Evolutionary conservation across 768 basidiomycete species (phyloP), one percentile per base, ranked within the genome.

Genomic region (Zangia roseola): DNA sequence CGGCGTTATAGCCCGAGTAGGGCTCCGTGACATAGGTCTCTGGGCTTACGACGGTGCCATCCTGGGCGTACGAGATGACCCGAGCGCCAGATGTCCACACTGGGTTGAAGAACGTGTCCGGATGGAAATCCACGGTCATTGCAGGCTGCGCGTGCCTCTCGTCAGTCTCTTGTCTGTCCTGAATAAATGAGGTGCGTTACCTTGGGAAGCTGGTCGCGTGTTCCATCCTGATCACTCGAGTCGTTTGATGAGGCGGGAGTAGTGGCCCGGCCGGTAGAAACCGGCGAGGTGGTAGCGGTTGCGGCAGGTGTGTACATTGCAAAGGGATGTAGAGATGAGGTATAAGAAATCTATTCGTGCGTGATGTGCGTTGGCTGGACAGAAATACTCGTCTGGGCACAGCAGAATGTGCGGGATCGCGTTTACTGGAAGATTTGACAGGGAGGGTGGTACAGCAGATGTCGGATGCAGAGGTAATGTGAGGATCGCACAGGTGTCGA

Each of bases 21-120:
- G 47, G 51, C 28, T 44, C 26, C 0, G 9, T 12, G 1, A 24
- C 20, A 25, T 28, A 24, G 6, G 28, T 43, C 39, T 45, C 30
- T 2, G 49, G 54, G 28, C 19, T 43, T 20, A 52, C 38, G 39
- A 54, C 38, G 30, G 53, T 60, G 3, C 46, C 52, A 6, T 47
- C 28, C 19, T 50, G 2, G 33, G 41, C 25, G 20, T 55, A 58
- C 3, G 46, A 47, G 34, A 57, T 56, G 28, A 56, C 54, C 16
- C 53, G 10, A 13, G 54, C 52, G 3, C 55, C 46, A 0, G 51
- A 24, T 40, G 17, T 60, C 75, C 79, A 23, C 63, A 71, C 23
- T 55, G 57, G 30, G 53, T 73, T 43, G 67, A 72, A 40, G 76
- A 78, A 48, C 65, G 73, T 28, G 75, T 81, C 53, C 64, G 72